Evolutionary conservation across 768 basidiomycete genomes (phyloP).

Genomic region (Rhizopogon rudus): DNA sequence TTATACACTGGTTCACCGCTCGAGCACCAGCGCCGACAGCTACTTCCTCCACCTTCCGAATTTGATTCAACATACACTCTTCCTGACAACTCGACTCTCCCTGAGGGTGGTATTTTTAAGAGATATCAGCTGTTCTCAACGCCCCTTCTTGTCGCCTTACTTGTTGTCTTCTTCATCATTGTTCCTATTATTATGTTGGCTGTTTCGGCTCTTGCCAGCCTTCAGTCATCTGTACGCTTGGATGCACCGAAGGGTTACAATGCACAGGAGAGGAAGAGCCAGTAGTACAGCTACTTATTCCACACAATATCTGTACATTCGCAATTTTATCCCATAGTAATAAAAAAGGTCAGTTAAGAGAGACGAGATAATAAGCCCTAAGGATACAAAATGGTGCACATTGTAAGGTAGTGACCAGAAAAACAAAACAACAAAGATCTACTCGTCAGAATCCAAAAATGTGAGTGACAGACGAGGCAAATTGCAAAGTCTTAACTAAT

Average conservation of each 20-base stretch:
- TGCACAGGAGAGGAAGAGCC: slow-evolving; percentile 71
- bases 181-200: slow-evolving; percentile 63
- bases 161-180: slow-evolving; percentile 62
- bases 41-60: slow-evolving; percentile 18
- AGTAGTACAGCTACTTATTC: slow-evolving; percentile 36
- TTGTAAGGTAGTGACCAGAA: slow-evolving; percentile 4
- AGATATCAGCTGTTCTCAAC: slow-evolving; percentile 78
- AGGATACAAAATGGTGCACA: slow-evolving; percentile 19
- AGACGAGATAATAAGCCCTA: slow-evolving; percentile 22
- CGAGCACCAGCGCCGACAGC: slow-evolving; percentile 38
- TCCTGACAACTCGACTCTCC: slow-evolving; percentile 31
- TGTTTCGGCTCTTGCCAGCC: slow-evolving; percentile 63
- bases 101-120: slow-evolving; percentile 58
- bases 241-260: slow-evolving; percentile 63
- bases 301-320: slow-evolving; percentile 9
- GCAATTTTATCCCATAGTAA: neutral
- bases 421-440: slow-evolving; percentile 1
- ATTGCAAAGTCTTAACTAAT: slow-evolving; percentile 12
- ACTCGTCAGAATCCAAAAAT: slow-evolving; percentile 6
- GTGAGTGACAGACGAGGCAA: neutral
- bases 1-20: slow-evolving; percentile 56
- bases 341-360: slow-evolving; percentile 1
- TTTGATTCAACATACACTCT: slow-evolving; percentile 24
- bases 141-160: slow-evolving; percentile 59
- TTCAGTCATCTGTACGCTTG: slow-evolving; percentile 62